phyloP scores from a whole-genome alignment of 1,284 basidiomycete genomes.

The Peniophora sp. region DNA sequence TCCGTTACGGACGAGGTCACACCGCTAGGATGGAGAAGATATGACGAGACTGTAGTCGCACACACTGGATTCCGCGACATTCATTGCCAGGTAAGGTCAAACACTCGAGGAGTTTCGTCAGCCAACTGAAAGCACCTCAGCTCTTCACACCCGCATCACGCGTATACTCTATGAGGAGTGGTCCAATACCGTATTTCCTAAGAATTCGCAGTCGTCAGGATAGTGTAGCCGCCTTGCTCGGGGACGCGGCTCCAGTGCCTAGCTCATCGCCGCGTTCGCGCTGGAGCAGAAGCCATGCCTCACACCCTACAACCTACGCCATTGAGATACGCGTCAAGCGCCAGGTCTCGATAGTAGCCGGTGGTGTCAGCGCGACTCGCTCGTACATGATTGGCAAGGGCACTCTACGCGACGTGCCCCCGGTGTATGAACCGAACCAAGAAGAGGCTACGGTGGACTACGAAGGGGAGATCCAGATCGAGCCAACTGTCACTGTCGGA shows the following conservation, averaged over 20 bases:
- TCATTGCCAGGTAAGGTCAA: too few species aligned
- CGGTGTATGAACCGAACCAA: background rate
- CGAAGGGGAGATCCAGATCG: background rate
- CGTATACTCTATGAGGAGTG: background rate
- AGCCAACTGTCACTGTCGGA: background rate
- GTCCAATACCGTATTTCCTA: background rate
- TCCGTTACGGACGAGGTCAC: background rate
- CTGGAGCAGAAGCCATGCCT: background rate
- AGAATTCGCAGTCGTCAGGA: background rate
- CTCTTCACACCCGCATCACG: background rate
- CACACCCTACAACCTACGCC: too few species aligned
- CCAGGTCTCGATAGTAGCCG: background rate
- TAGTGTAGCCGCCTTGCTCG: background rate
- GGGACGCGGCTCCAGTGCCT: background rate
- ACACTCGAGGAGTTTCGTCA: too few species aligned
- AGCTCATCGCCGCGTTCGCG: background rate
- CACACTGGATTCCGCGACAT: too few species aligned
- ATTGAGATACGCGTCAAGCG: background rate
- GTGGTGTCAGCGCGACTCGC: background rate
- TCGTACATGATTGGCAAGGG: background rate
- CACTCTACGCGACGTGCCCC: background rate
- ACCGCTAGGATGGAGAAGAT: background rate
- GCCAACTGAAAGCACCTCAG: too few species aligned
- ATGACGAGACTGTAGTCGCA: background rate
- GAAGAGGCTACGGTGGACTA: background rate